These are phyloP conservation scores for Scutellaria baicalensis DNA, from an alignment of 257 asterid species.

Conservation along the genomic window DNA sequence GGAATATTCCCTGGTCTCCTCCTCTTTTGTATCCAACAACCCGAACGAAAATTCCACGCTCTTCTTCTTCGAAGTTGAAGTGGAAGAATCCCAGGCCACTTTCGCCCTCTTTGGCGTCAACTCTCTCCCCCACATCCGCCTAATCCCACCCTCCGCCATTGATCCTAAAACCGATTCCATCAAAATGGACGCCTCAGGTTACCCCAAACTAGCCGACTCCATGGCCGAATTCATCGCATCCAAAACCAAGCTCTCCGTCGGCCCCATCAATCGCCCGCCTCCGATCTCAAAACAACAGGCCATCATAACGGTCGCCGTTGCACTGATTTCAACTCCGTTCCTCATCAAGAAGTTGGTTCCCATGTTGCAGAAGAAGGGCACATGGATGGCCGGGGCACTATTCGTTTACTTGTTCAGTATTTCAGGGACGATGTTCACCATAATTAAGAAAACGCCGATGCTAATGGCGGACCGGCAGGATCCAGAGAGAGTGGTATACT, in stretches of 20 bases:
- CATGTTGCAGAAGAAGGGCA: constrained; percentile 37
- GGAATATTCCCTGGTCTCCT: constrained; percentile 52
- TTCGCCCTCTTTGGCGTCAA: constrained; percentile 42
- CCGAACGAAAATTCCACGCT: constrained; percentile 24
- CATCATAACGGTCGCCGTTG: neutral
- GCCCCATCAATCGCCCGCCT: constrained; percentile 53
- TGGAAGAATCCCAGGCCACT: constrained; percentile 40
- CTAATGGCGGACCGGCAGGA: constrained; percentile 44
- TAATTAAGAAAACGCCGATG: constrained; percentile 75
- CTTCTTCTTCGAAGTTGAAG: constrained; percentile 60
- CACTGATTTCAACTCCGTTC: constrained; percentile 39
- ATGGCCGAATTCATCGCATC: constrained; percentile 45
- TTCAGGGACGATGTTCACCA: constrained; percentile 67
- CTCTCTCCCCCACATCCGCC: constrained; percentile 61
- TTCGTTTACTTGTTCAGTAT: constrained; percentile 75
- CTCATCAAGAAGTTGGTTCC: constrained; percentile 35
- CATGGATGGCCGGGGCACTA: constrained; percentile 60
- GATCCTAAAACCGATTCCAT: constrained; percentile 38
- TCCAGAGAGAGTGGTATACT: constrained; percentile 41
- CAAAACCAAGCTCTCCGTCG: constrained; percentile 26
- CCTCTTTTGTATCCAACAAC: constrained; percentile 56
- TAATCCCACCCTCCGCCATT: constrained; percentile 44
- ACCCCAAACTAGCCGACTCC: constrained; percentile 40
- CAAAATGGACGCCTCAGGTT: constrained; percentile 43
- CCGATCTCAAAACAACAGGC: constrained; percentile 37